A percentile compares a stretch with the other conserved stretches of the same genome.
phyloP scores from a whole-genome alignment of 1,139 yeast species.

The Diutina pseudorugosa region DNA sequence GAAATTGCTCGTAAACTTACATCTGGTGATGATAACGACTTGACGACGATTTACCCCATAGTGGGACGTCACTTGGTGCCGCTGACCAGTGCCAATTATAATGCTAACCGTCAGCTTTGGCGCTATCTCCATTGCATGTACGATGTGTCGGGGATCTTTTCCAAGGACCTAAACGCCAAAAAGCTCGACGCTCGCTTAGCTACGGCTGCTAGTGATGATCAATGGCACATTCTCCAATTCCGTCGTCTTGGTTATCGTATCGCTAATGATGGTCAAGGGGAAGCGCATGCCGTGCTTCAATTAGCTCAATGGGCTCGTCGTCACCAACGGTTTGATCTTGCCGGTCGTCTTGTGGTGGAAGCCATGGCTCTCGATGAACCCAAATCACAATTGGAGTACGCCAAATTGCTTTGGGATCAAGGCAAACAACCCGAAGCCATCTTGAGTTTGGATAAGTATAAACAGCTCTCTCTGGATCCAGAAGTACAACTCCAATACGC shows the following conservation, averaged over 20 bases:
- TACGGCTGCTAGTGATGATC: background rate
- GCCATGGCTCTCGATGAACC: conserved; percentile 42
- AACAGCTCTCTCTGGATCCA: conserved; percentile 16
- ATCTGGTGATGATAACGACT: background rate
- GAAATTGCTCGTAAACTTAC: background rate
- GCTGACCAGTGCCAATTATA: background rate
- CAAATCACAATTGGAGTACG: conserved; percentile 65
- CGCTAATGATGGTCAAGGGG: background rate
- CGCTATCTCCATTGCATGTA: background rate
- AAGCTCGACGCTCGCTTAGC: background rate
- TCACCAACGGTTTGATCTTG: conserved; percentile 57
- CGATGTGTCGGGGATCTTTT: background rate
- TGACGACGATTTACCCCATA: background rate
- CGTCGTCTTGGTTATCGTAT: background rate
- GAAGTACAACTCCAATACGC: conserved; percentile 53
- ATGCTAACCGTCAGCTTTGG: background rate
- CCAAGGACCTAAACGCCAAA: background rate
- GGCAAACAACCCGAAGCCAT: conserved; percentile 86
- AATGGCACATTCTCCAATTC: background rate
- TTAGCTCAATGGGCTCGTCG: conserved; percentile 61
- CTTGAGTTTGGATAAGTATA: conserved; percentile 30
- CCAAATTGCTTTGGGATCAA: conserved; percentile 80
- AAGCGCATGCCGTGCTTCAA: conserved; percentile 34
- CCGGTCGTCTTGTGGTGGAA: conserved; percentile 60
- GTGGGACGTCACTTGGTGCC: background rate